These are phyloP conservation scores for Ballota nigra DNA, from an alignment of 257 asterid species.

Conservation along the genomic window DNA sequence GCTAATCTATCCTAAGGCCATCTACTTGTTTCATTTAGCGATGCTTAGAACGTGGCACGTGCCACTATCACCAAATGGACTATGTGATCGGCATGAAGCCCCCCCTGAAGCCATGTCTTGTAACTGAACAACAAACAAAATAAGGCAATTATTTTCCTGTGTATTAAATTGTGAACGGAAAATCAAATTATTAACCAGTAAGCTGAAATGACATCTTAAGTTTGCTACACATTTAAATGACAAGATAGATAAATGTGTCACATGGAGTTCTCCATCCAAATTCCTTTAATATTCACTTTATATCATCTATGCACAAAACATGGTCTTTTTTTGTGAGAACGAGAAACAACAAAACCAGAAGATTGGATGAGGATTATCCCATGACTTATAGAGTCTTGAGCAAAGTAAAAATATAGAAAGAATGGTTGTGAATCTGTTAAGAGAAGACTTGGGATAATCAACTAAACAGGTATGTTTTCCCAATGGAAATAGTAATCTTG, in stretches of 20 bases:
- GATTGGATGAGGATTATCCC: no score
- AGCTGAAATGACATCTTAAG: no score
- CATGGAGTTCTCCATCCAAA: neutral
- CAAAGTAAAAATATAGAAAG: neutral
- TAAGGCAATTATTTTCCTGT: no score
- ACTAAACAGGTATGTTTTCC: neutral
- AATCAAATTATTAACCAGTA: neutral
- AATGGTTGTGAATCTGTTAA: neutral
- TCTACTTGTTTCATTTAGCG: conserved; percentile 31
- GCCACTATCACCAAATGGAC: conserved; percentile 41
- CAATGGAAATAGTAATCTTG: neutral
- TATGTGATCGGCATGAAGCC: conserved; percentile 44
- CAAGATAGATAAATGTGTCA: neutral
- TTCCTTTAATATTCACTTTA: no score
- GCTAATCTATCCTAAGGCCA: neutral
- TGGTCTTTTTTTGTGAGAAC: no score
- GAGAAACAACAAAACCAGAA: neutral
- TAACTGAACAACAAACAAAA: conserved; percentile 36
- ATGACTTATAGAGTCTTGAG: neutral
- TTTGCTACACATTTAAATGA: no score
- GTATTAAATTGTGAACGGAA: neutral
- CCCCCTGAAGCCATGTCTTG: conserved; percentile 49
- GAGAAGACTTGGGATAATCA: neutral
- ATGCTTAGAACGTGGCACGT: conserved; percentile 34
- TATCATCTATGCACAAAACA: no score